Base-by-base conservation (phyloP, 129 eudicot species). In the Escallonia rubra region DNA sequence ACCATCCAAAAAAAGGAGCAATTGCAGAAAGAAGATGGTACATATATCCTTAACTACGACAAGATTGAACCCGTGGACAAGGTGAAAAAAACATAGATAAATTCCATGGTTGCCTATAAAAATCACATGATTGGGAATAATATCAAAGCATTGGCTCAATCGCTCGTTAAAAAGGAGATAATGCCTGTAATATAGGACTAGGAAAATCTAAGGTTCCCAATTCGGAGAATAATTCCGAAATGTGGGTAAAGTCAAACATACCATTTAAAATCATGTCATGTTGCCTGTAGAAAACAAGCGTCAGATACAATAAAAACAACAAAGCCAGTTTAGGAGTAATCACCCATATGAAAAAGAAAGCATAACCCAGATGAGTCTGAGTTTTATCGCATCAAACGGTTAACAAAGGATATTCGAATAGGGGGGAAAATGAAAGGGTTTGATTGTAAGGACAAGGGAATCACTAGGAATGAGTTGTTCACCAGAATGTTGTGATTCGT, bases 331-430 rank as follows among this genome's bases (percentile, higher is more conserved):
- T 39, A 46, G 23, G 54, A 74, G 61, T 13, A 14, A 40, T 60
- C 68, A 63, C 68, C 57, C 53, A 15, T 34, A 7, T 44, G 38
- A 69, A 74, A 61, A 68, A 74, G 44, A 62, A 51, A 57, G 75
- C 48, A 41, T 57, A 82, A 74, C 71, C 78, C 75, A 59, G 66
- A 53, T 74, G 77, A 55, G 55, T n/a, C 3, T 63, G 46, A 58
- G 69, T 52, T 8, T 4, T 44, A 63, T 51, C 69, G 49, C 44
- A 65, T 8, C 48, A 10, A 57, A 16, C 11, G 39, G 43, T 15
- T 61, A 12, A 57, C 50, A 46, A 6, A 5, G 1, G 50, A 5
- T 52, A 11, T 54, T 12, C 6, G 59, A 54, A 11, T 54, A 16
- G 59, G 34, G 14, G 15, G 61, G 57, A 69, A 64, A 23, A 23